These are phyloP conservation scores for Adansonia madagascariensis DNA, from an alignment of 441 rosid genomes.

Conservation along the genomic window DNA sequence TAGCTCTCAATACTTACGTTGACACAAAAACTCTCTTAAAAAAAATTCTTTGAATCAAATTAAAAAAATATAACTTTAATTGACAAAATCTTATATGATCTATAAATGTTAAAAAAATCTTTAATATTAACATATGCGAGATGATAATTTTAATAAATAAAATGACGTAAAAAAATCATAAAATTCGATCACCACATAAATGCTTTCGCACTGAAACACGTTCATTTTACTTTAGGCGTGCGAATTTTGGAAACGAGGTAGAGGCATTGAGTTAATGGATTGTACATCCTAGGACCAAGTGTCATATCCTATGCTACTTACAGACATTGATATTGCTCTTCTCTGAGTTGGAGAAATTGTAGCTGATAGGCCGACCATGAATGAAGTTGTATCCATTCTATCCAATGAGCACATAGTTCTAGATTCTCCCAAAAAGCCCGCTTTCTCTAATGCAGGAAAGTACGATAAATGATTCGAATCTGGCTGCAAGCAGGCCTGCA, in stretches of 20 bases:
- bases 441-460: conserved; percentile 8
- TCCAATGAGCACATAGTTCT: conserved; percentile 25
- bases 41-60: too few species aligned
- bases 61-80: too few species aligned
- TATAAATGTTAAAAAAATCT: too few species aligned
- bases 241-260: conserved; percentile 36
- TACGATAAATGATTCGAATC: background rate
- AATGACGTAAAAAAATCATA: too few species aligned
- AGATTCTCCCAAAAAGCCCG: conserved; percentile 27
- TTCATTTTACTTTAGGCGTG: conserved; percentile 33
- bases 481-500: conserved; percentile 24
- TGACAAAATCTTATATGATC: too few species aligned
- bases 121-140: too few species aligned
- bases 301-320: conserved; percentile 15
- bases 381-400: conserved; percentile 34
- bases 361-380: conserved; percentile 37
- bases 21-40: too few species aligned
- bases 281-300: background rate
- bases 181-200: too few species aligned
- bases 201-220: background rate
- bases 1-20: too few species aligned
- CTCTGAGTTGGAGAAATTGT: conserved; percentile 24
- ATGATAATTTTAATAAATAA: too few species aligned
- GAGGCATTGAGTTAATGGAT: conserved; percentile 36
- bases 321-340: conserved; percentile 32